Evolutionary conservation across 306 rosid genomes (phyloP).

Genomic region (Macrotyloma uniflorum): DNA sequence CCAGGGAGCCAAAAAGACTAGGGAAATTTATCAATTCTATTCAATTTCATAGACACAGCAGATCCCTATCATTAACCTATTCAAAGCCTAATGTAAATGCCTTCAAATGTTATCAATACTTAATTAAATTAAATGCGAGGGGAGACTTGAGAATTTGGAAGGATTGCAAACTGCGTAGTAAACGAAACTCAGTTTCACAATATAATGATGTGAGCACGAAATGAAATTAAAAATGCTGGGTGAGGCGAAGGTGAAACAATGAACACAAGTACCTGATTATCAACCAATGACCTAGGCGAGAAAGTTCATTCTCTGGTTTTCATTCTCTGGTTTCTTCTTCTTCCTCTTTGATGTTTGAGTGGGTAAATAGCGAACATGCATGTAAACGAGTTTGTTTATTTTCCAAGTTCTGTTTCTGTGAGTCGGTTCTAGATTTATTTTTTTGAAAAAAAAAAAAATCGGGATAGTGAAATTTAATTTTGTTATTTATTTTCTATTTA

Average conservation of each 20-base stretch:
- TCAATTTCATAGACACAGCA: slow-evolving; percentile 3
- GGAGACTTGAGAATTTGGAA: not conserved
- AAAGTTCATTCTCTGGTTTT: slow-evolving; percentile 32
- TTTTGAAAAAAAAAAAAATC: no score
- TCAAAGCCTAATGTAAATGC: not conserved
- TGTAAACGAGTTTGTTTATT: not conserved
- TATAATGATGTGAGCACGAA: not conserved
- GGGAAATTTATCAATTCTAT: not conserved
- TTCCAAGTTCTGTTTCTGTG: not conserved
- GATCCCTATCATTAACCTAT: no score
- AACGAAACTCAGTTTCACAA: slow-evolving; percentile 12
- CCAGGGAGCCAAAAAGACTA: slow-evolving; percentile 8
- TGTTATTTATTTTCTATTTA: not conserved
- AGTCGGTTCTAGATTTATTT: not conserved
- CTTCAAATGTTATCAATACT: not conserved
- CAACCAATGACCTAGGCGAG: slow-evolving; percentile 32
- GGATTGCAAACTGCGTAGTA: not conserved
- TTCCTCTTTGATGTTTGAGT: slow-evolving; percentile 1
- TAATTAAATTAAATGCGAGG: slow-evolving; percentile 1
- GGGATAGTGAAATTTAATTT: not conserved
- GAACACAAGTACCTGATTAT: slow-evolving; percentile 29
- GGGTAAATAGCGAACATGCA: slow-evolving; percentile 14
- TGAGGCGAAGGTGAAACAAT: not conserved
- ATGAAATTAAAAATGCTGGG: not conserved
- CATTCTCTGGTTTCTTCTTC: not conserved